phyloP scores from a whole-genome alignment of 441 rosid species.

The Adansonia madagascariensis region DNA sequence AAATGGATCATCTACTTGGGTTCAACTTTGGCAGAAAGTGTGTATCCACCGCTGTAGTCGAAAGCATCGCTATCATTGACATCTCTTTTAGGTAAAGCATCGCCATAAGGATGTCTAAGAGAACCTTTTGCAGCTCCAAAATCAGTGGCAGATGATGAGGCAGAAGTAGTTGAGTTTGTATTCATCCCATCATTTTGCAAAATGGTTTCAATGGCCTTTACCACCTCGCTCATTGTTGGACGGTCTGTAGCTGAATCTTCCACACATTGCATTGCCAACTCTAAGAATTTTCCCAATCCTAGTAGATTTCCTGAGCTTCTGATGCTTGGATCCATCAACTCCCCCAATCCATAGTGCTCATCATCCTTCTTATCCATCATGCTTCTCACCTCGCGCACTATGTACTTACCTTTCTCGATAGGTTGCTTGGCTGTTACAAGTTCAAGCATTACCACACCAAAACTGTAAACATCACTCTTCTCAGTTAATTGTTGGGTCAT shows the following conservation, averaged over 20 bases:
- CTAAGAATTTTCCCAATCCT: constrained; percentile 68
- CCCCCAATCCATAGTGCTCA: constrained; percentile 63
- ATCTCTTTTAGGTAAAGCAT: constrained; percentile 46
- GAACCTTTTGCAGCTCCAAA: constrained; percentile 64
- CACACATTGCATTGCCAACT: constrained; percentile 77
- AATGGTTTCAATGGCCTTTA: constrained; percentile 76
- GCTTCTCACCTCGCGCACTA: constrained; percentile 71
- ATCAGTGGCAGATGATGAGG: constrained; percentile 83
- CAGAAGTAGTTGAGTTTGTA: constrained; percentile 69
- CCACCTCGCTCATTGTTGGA: constrained; percentile 95
- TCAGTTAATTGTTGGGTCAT: constrained; percentile 92
- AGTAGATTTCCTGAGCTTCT: constrained; percentile 47
- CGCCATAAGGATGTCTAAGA: constrained; percentile 60
- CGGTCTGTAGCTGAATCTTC: constrained; percentile 87
- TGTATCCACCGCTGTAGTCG: constrained; percentile 76
- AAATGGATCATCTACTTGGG: constrained; percentile 43
- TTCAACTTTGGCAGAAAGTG: constrained; percentile 59
- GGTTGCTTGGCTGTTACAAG: constrained; percentile 84
- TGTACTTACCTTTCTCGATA: constrained; percentile 84
- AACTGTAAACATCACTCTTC: constrained; percentile 97
- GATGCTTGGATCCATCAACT: constrained; percentile 69
- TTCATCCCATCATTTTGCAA: constrained; percentile 73
- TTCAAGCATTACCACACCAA: constrained; percentile 93
- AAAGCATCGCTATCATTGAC: constrained; percentile 45
- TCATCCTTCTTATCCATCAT: constrained; percentile 63